Base-by-base conservation (phyloP, 352 stramenopile species). In the Phytophthora sp. region DNA sequence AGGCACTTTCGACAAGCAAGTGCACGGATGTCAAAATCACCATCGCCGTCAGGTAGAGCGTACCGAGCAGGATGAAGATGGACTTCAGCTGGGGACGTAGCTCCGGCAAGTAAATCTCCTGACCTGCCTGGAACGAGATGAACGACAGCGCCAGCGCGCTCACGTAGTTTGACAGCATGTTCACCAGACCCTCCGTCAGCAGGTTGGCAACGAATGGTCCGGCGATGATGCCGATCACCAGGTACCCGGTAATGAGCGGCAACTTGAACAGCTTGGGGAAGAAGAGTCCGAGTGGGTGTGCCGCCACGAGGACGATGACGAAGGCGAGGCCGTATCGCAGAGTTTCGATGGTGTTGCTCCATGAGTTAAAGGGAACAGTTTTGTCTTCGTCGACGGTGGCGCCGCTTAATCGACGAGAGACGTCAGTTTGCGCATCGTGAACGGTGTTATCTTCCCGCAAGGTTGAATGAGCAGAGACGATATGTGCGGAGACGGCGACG, bases 121-220 rank as follows among this genome's bases (percentile, higher is more conserved):
- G 79, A 1, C 79, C 79, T 7, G 79, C 79, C 51, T 89, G 80
- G 55, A 88, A 87, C 68, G 80, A 87, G 56, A 89, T 89, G 66
- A 89, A 89, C 18, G 80, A 87, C 28, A 89, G 64, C 28, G 80
- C 77, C 57, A 88, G 61, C 24, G 77, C 77, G 53, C 80, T 89
- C 30, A 89, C 72, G 28, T 72, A 80, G 54, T 41, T 69, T 23
- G 77, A 66, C 21, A 89, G 52, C 65, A 87, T 75, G 15, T 71
- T 50, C 18, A 88, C 72, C 9, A 74, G 51, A 5, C 51, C 35
- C 4, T 65, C 69, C 10, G 77, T 58, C 10, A 89, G 57, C 21
- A 89, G 20, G 27, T 87, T 77, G 34, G 80, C 45, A 5, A 86
- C 55, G 56, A 89, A 89, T 26, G 80, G 80, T 0, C 80, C 80